Base-by-base conservation (phyloP, 164 flowering plant genomes). In the Vitis rotundifolia region DNA sequence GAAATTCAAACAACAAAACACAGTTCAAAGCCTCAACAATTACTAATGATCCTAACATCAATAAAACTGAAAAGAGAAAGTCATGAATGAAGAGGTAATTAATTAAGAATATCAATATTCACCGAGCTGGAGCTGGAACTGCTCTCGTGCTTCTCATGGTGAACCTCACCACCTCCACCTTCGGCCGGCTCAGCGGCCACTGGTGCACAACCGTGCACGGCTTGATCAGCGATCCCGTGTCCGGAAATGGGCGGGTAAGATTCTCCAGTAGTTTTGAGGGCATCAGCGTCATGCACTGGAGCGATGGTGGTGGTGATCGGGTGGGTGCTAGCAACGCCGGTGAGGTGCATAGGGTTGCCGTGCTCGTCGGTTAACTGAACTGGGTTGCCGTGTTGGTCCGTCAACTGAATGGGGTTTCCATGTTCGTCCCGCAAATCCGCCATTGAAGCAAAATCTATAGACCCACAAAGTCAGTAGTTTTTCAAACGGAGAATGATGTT, bases 51-150 rank as follows among this genome's bases (percentile, higher is more conserved):
- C 44, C 7, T 6, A 37, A 37, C 44, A 2, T 6, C 6, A 37
- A 37, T 2, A 49, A 52, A 59, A 26, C n/a, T 10, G 44, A 37
- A 37, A 37, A 37, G 7, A 37, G 44, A 37, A 0, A 3, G 7
- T 6, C 3, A 37, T 37, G 44, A 22, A 22, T 22, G 26, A 22
- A 22, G 26, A 22, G 26, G 26, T 22, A 22, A 22, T 37, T 6
- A 37, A 37, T 37, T 6, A 37, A 37, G 44, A 37, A 37, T 37
- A 2, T 37, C 44, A 37, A 37, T 18, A 57, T 71, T 74, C 31
- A 83, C 83, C 70, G 83, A 82, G 73, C 81, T 77, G 16, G 85
- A 79, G 78, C 81, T 77, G 8, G 83, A 74, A 67, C 84, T 80
- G 61, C 68, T 31, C 22, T 79, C 76, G 37, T 81, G 79, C 44